Base-by-base conservation (phyloP, 2,329 filamentous ascomycete species). In the Cladophialophora immunda region DNA sequence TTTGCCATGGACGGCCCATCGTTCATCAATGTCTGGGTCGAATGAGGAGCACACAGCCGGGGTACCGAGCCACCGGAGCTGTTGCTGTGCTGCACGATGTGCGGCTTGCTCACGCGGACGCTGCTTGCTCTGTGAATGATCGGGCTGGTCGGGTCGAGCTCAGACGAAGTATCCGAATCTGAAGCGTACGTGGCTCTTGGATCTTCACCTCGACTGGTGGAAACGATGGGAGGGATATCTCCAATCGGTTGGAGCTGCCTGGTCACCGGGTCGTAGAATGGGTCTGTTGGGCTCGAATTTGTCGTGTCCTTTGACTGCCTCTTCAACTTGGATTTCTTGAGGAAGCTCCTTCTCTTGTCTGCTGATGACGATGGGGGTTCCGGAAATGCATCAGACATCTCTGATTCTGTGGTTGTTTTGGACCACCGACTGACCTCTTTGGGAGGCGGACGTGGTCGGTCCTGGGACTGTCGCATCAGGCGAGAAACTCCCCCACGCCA, bases 61-160 rank as follows among this genome's bases (percentile, higher is more conserved):
- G 66, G 63, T 3, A 70, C 58, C 5, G 68, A 70, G 15, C 65
- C 63, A 13, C 63, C 64, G 0, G 68, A 68, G 32, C 50, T 56
- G 47, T 70, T 70, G 57, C 64, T 66, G n/a, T 72, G 64, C 52
- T 68, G 69, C 19, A 74, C 66, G 54, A 72, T 65, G 6, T 66
- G 64, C 8, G 72, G 71, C 34, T 61, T 68, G 41, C 50, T 52
- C n/a, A 71, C 70, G 19, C 71, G 70, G 11, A 71, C 71, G 58
- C 71, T 73, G 66, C 70, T 73, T 36, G 72, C 72, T 38, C 71
- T 67, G 19, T 71, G 66, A 8, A 73, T 50, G n/a, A 71, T 36
- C 6, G 70, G 68, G 30, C 61, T 61, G 13, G 50, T 61, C 22
- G 58, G 60, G 36, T 68, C 68, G 7, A 60, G 68, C 36, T 68